phyloP scores from a whole-genome alignment of 768 basidiomycete species.

The Hydnomerulius pinastri region DNA sequence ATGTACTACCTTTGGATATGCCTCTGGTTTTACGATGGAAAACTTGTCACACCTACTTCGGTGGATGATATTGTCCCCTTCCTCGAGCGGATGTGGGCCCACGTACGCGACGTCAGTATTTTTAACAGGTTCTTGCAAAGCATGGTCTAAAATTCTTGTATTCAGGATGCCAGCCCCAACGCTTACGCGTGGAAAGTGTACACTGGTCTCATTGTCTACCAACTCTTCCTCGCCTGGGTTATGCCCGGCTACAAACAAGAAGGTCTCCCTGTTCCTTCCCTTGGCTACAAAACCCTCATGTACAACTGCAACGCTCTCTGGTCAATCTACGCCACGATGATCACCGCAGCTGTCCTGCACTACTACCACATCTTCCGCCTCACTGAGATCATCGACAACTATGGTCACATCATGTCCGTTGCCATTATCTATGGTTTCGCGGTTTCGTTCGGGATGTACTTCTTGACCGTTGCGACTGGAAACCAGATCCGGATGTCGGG shows the following conservation, averaged over 20 bases:
- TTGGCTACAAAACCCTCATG: constrained; percentile 87
- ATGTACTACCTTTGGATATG: constrained; percentile 99
- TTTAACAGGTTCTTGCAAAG: not conserved
- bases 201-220: constrained; percentile 82
- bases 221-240: constrained; percentile 86
- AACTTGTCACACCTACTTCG: constrained; percentile 68
- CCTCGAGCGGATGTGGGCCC: constrained; percentile 80
- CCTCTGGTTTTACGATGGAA: constrained; percentile 93
- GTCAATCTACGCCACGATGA: constrained; percentile 81
- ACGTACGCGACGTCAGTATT: constrained; percentile 68
- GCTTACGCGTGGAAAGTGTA: constrained; percentile 89
- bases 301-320: constrained; percentile 96
- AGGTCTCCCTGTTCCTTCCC: constrained; percentile 94
- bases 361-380: constrained; percentile 83
- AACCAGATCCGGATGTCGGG: constrained; percentile 93
- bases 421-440: constrained; percentile 90
- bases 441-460: constrained; percentile 80
- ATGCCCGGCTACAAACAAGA: constrained; percentile 93
- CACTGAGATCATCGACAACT: constrained; percentile 94
- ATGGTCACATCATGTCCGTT: constrained; percentile 94
- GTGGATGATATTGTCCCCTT: constrained; percentile 76
- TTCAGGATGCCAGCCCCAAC: constrained; percentile 89
- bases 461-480: constrained; percentile 73
- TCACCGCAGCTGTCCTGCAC: constrained; percentile 75
- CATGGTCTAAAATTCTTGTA: not conserved